Conservation (phyloP, 257 asterid species). For the Gentiana macrophylla region DNA sequence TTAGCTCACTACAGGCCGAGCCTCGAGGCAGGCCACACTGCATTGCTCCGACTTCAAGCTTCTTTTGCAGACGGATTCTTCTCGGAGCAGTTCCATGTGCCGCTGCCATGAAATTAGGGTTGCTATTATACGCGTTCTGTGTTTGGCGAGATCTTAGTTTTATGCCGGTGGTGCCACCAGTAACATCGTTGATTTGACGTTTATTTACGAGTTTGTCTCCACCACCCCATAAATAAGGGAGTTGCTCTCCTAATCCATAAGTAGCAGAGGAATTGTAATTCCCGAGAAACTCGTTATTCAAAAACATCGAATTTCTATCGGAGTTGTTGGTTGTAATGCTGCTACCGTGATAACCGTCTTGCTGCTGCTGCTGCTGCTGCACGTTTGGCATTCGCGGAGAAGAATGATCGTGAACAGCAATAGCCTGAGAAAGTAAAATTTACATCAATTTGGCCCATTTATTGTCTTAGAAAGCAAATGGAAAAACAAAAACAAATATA, state of each 20-base stretch:
- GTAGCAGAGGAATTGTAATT: slow-evolving; percentile 13
- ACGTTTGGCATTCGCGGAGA: slow-evolving; percentile 11
- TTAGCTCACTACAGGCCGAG: slow-evolving; percentile 16
- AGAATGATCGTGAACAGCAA: slow-evolving; percentile 26
- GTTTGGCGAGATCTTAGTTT: slow-evolving; percentile 30
- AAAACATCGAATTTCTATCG: slow-evolving; percentile 7
- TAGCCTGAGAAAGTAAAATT: slow-evolving; percentile 15
- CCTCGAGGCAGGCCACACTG: slow-evolving; percentile 24
- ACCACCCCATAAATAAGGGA: slow-evolving; percentile 7
- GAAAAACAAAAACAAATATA: no score
- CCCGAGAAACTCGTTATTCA: slow-evolving; percentile 8
- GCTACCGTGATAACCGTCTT: not conserved
- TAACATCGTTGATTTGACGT: slow-evolving; percentile 6
- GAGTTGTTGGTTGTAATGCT: slow-evolving; percentile 10
- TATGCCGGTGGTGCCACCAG: slow-evolving; percentile 45
- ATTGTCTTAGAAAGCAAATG: no score
- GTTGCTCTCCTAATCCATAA: slow-evolving; percentile 18
- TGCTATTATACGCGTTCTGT: slow-evolving; percentile 4
- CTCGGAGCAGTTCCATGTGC: slow-evolving; percentile 59
- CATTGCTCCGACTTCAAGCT: slow-evolving; percentile 44
- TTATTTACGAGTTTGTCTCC: not conserved
- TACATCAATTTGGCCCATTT: no score
- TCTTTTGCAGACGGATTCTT: slow-evolving; percentile 55
- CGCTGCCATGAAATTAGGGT: slow-evolving; percentile 6
- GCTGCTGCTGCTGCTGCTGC: slow-evolving; percentile 1